Percentiles rank a stretch among this genome's conserved stretches.
phyloP scores from a whole-genome alignment of 1,284 basidiomycete genomes.

The Trametes versicolor region DNA sequence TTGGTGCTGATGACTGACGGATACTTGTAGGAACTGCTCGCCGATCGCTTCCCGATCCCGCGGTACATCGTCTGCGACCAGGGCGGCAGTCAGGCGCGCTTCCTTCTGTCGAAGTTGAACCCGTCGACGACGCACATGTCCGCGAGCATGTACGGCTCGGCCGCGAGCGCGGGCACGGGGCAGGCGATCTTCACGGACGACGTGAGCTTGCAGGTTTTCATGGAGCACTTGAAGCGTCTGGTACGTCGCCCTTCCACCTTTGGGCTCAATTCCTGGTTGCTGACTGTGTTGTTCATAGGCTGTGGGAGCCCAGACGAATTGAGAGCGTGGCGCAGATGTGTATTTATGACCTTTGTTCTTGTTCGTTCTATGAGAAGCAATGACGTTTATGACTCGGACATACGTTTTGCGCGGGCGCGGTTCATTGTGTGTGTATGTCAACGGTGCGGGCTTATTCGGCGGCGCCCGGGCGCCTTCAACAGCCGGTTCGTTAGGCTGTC shows the following conservation, averaged over 20 bases:
- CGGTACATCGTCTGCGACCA: conserved; percentile 99
- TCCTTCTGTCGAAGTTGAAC: conserved; percentile 96
- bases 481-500: too few species aligned
- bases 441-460: too few species aligned
- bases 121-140: conserved; percentile 98
- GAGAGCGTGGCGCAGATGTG: conserved; percentile 20
- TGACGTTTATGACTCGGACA: background rate
- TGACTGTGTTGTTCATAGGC: conserved; percentile 52
- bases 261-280: background rate
- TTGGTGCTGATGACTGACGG: conserved; percentile 2
- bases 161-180: conserved; percentile 71
- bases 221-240: conserved; percentile 93
- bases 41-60: conserved; percentile 96
- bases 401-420: background rate
- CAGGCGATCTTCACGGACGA: conserved; percentile 99
- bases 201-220: conserved; percentile 96
- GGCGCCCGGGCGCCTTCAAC: too few species aligned
- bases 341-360: conserved; percentile 25
- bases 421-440: background rate
- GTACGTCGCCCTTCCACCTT: conserved; percentile 52
- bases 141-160: conserved; percentile 85
- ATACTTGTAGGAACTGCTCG: conserved; percentile 81
- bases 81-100: conserved; percentile 96
- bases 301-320: conserved; percentile 78
- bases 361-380: conserved; percentile 12